Evolutionary conservation across 1,139 yeast species (phyloP), one percentile per base, ranked within the genome.

Genomic region (Suhomyces kunorum): DNA sequence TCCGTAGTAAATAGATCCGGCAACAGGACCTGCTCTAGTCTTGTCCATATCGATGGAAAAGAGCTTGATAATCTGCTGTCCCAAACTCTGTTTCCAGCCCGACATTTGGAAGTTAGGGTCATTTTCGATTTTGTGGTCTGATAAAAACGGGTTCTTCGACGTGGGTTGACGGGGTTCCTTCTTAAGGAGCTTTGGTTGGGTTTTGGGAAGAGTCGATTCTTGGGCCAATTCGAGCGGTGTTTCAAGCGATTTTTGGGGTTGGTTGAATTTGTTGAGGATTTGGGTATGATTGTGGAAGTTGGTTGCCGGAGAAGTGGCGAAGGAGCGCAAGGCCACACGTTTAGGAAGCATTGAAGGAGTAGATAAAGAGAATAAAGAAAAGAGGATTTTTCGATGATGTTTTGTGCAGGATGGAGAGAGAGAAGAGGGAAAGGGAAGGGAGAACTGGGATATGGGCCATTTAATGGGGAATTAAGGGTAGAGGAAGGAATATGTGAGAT

Each of bases 11-110:
- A 78, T 74, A 4, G 92, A 84, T 3, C 97, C 98, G 3, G 96
- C 96, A 48, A 92, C 84, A 1, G 97, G 90, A 14, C 97, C 98
- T 1, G 97, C 84, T 59, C 98, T 78, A 34, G 92, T 78, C 51
- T 80, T 80, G 66, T 90, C 98, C 95, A 90, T 88, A 64, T 92
- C 97, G 44, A 92, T 69, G 48, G 78, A 74, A 59, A 90, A 83
- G 1, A 80, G 46, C 26, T 77, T 73, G 47, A 90, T 78, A 25
- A 87, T 74, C 39, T 76, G 62, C 60, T 87, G 92, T 47, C 96
- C 96, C 28, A 88, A 59, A 5, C 74, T 68, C 55, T 81, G 83
- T 51, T 84, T 80, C 81, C 89, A 83, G 32, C 71, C 66, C 0
- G 95, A 80, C 61, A 88, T 71, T 45, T 73, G 66, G 53, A 76